Evolutionary conservation across 371 early-diverging fungal genomes (phyloP).

Genomic region (Batkoa obscura): DNA sequence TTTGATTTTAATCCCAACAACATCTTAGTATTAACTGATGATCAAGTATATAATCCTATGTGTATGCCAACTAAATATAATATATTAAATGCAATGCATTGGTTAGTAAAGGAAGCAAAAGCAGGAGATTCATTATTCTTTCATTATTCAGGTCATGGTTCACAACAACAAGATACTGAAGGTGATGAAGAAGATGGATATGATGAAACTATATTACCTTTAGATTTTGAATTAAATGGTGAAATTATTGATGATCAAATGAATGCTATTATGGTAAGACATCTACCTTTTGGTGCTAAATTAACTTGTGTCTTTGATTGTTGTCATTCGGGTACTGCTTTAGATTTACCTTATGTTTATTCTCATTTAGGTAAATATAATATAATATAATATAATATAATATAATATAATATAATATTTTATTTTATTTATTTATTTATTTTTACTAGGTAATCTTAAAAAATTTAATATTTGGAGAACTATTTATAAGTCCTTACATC

Average conservation of each 20-base stretch:
- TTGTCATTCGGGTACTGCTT: conserved; percentile 65
- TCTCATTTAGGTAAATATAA: conserved; percentile 44
- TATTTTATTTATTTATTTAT: no score
- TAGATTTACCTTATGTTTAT: conserved; percentile 77
- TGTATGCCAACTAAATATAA: conserved; percentile 47
- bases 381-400: no score
- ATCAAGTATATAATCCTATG: conserved; percentile 13
- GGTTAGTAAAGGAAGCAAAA: conserved; percentile 43
- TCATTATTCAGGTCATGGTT: conserved; percentile 68
- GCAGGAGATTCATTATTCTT: conserved; percentile 44
- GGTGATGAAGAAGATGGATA: conserved; percentile 49
- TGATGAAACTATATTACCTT: conserved; percentile 60
- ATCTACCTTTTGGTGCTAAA: conserved; percentile 52
- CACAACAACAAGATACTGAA: conserved; percentile 22
- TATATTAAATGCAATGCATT: conserved; percentile 42
- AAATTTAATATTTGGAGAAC: conserved; percentile 20
- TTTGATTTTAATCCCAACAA: conserved; percentile 4
- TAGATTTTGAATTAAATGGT: conserved; percentile 41
- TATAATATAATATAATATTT: no score
- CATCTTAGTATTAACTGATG: conserved; percentile 6
- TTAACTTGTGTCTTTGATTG: conserved; percentile 74
- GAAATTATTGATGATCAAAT: conserved; percentile 56
- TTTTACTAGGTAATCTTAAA: no score
- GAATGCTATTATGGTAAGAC: conserved; percentile 34
- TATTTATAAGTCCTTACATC: conserved; percentile 12